Evolutionary conservation across 2,329 filamentous ascomycete species (phyloP), one percentile per base, ranked within the genome.

Genomic region (Cercospora zeae-maydis): DNA sequence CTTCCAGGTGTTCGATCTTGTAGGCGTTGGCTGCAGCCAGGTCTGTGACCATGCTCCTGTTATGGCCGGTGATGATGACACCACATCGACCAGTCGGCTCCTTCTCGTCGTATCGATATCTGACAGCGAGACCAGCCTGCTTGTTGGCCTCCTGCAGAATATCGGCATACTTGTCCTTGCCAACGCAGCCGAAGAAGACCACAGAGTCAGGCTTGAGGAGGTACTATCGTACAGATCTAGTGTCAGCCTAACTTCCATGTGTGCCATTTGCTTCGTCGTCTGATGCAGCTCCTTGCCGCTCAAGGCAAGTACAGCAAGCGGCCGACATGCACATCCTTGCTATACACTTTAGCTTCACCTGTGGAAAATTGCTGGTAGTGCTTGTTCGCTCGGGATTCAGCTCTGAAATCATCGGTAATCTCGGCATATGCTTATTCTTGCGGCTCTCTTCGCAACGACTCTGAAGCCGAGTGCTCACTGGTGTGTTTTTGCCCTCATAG

Each of bases 11-110:
- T 67, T 95, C 92, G 58, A 97, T 78, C 80, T 93, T 93, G 83
- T 99, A 99, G 83, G 92, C 90, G 83, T 99, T 99, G 71, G 95
- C 95, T 66, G 95, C 95, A 66, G 89, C 95, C 62, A 99, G 89
- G 75, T 98, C 92, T 66, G 95, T 99, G 83, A 89, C 91, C 83
- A 99, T 88, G 77, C 88, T 92, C 74, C 95, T 88, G 87, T 98
- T 89, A 84, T 96, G 91, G 75, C 92, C 95, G 37, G 93, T 99
- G 79, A 99, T 97, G 78, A 99, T 86, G 69, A 95, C 95, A 79
- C 91, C 95, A 79, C 95, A 99, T 74, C 93, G 91, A 72, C 95
- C 95, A 36, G 95, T 99, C 69, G 91, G 88, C 72, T 88, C 83
- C 75, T 86, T 84, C 72, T 90, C 85, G 77, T 98, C 93, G 75